Conservation (phyloP, 2,329 filamentous ascomycete genomes). For the Celoporthe dispersa region DNA sequence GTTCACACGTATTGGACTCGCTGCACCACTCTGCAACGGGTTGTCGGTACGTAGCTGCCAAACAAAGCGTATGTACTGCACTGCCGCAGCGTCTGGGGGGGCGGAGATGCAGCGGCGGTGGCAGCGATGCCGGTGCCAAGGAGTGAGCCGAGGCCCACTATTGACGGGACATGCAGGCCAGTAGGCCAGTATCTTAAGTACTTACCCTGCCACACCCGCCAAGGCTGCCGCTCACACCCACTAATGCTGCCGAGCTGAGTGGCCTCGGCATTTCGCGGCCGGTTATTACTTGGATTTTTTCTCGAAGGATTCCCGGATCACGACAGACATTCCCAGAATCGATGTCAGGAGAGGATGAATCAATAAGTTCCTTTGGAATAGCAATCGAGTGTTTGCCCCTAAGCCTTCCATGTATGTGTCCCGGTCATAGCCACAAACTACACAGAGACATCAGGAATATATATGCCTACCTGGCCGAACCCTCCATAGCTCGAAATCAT, state of each 20-base stretch:
- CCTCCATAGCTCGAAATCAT: not conserved
- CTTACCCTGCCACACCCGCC: not conserved
- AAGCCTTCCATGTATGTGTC: not conserved
- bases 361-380: not conserved
- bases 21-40: not conserved
- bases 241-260: not conserved
- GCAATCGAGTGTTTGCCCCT: not conserved
- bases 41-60: not conserved
- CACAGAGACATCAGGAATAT: not conserved
- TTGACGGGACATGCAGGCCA: not conserved
- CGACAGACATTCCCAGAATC: not conserved
- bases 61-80: not conserved
- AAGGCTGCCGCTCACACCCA: not conserved
- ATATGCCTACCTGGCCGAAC: not conserved
- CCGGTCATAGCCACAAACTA: not conserved
- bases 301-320: not conserved
- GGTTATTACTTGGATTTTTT: not conserved
- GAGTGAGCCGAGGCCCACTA: not conserved
- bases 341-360: too few species aligned
- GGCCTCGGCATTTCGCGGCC: not conserved
- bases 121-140: not conserved
- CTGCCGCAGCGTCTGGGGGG: not conserved
- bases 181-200: too few species aligned
- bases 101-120: slow-evolving; percentile 2
- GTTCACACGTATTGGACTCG: not conserved